Evolutionary conservation across 768 basidiomycete genomes (phyloP).

Genomic region (Boletus coccyginus): DNA sequence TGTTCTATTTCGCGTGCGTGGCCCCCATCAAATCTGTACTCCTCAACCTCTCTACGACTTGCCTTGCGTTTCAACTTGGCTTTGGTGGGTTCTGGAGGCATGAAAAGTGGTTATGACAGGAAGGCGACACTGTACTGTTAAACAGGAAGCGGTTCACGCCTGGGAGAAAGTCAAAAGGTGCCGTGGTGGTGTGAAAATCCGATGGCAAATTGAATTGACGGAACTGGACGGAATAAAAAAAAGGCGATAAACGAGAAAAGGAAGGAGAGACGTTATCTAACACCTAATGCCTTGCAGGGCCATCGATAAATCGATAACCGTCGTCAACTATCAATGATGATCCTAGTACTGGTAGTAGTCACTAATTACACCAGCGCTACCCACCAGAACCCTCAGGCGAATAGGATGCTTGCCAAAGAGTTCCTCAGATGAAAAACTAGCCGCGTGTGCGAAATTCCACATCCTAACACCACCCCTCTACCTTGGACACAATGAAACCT

Average conservation of each 20-base stretch:
- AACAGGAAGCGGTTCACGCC: conserved; percentile 14
- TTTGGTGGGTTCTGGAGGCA: conserved; percentile 58
- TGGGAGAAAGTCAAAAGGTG: conserved; percentile 24
- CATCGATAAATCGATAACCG: not conserved
- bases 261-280: not conserved
- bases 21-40: conserved; percentile 47
- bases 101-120: conserved; percentile 23
- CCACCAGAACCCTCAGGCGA: not conserved
- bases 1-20: conserved; percentile 68
- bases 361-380: not conserved
- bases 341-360: not conserved
- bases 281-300: conserved; percentile 2
- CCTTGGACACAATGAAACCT: not conserved
- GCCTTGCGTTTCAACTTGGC: conserved; percentile 48
- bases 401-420: not conserved
- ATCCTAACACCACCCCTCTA: not conserved
- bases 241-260: not conserved
- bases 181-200: conserved; percentile 30
- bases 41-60: conserved; percentile 49
- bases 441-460: conserved; percentile 7
- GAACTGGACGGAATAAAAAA: not conserved
- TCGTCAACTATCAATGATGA: not conserved
- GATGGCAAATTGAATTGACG: conserved; percentile 16
- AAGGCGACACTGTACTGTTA: conserved; percentile 2
- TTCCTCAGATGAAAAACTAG: not conserved